Evolutionary conservation across 1,139 yeast genomes (phyloP).

Genomic region (Suhomyces bokatorum): DNA sequence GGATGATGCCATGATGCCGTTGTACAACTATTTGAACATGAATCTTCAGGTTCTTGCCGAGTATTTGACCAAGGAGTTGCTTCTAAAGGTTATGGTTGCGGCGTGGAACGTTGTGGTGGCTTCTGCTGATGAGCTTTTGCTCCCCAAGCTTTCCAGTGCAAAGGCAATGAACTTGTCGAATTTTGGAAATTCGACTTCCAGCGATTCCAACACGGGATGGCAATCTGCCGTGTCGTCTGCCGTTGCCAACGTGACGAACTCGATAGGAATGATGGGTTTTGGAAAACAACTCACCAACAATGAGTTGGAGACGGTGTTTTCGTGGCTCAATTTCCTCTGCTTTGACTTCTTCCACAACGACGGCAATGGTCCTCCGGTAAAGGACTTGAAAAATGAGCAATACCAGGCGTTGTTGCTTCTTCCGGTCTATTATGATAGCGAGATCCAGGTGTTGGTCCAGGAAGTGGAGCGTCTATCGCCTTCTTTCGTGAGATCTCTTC

Average conservation of each 20-base stretch:
- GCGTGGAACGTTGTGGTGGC: conserved; percentile 72
- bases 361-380: conserved; percentile 80
- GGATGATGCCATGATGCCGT: conserved; percentile 70
- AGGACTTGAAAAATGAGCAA: conserved; percentile 59
- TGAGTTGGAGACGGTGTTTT: conserved; percentile 70
- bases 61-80: conserved; percentile 57
- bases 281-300: conserved; percentile 56
- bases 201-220: conserved; percentile 33
- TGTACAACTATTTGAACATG: conserved; percentile 71
- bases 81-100: conserved; percentile 69
- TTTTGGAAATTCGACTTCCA: conserved; percentile 6
- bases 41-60: conserved; percentile 68
- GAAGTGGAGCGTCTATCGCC: conserved; percentile 64
- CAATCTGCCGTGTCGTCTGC: conserved; percentile 52
- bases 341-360: conserved; percentile 75
- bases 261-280: conserved; percentile 48
- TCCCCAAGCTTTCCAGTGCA: conserved; percentile 69
- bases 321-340: conserved; percentile 69
- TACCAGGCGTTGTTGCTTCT: conserved; percentile 66
- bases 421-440: conserved; percentile 66
- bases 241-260: conserved; percentile 47
- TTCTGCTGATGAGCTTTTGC: conserved; percentile 64
- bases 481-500: conserved; percentile 48
- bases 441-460: conserved; percentile 48
- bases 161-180: conserved; percentile 38